phyloP scores from a whole-genome alignment of 495 filamentous ascomycete species.

The Podospora pseudoanserina region DNA sequence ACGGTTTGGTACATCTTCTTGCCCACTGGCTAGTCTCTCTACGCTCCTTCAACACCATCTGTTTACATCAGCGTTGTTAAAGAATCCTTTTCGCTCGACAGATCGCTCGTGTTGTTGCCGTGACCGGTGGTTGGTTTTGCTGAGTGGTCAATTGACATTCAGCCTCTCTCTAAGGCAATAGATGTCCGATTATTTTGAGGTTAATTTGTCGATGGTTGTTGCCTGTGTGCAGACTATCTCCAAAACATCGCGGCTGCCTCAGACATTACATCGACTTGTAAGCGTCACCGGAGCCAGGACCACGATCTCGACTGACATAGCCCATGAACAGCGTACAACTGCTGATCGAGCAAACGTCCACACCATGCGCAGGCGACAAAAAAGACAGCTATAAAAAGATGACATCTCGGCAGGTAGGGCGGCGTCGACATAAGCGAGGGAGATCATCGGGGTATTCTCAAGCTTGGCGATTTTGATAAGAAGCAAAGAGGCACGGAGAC shows the following conservation, averaged over 20 bases:
- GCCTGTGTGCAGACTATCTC: neutral
- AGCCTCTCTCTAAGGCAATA: neutral
- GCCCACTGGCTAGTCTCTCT: no score
- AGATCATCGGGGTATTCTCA: neutral
- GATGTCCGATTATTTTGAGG: no score
- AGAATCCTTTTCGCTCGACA: neutral
- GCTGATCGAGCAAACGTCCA: neutral
- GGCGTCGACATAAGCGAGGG: neutral
- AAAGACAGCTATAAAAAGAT: neutral
- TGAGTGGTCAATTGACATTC: neutral
- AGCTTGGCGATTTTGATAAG: neutral
- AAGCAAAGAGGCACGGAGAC: neutral
- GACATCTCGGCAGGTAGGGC: neutral
- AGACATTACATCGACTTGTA: neutral
- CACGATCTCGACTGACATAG: no score
- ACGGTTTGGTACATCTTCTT: no score
- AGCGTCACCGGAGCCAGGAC: neutral
- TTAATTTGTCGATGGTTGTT: no score
- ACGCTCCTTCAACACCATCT: no score
- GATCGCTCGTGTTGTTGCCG: neutral
- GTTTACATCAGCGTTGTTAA: no score
- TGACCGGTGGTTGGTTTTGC: neutral
- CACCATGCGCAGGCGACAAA: no score
- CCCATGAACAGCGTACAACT: neutral
- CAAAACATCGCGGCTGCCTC: neutral